Evolutionary conservation across 257 asterid genomes (phyloP), one percentile per base, ranked within the genome.

Genomic region (Thymus quinquecostatus): DNA sequence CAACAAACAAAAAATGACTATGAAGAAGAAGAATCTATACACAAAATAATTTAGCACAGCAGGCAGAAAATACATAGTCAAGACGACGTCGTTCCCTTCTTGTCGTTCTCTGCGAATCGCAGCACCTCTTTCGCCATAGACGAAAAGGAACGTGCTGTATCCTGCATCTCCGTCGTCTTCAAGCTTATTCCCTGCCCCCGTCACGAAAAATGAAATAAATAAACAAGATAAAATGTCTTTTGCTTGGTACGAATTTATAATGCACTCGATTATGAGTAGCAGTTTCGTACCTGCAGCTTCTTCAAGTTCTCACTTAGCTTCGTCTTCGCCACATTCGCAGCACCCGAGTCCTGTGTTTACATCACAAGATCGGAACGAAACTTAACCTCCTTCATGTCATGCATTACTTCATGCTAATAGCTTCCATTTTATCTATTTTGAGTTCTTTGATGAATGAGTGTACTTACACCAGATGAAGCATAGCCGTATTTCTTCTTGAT

Each of bases 401-500:
- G 41, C 41, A 38, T 38, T 38, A 0, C 6, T 38, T 4, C 41
- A 38, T 4, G 3, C 41, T 2, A 2, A 4, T 38, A 38, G 6
- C 21, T 21, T 21, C 21, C 21, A 38, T 38, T 38, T 38, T 5
- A 38, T 36, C 3, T 2, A 2, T 36, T 36, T 36, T 1, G 40
- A 36, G 40, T 36, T 2, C 40, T 4, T 48, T 48, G 3, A 1
- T 5, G 71, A 50, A 48, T 13, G 43, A 38, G 14, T 51, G 33
- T 32, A 82, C 90, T 82, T 84, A 91, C 96, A 53, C 83, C 82
- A 75, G 91, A 66, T 5, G 92, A 79, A 60, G 92, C 60, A 71
- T 79, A 89, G 58, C 99, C 99, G 49, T 94, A 94, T 82, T 82
- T 91, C 80, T 85, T 91, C 97, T 94, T 94, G 68, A 94, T 91